Percentiles rank a stretch among this genome's conserved stretches.
These are phyloP conservation scores for Schwanniomyces pseudopolymorphus DNA, from an alignment of 805 yeast species.

Conservation along the genomic window DNA sequence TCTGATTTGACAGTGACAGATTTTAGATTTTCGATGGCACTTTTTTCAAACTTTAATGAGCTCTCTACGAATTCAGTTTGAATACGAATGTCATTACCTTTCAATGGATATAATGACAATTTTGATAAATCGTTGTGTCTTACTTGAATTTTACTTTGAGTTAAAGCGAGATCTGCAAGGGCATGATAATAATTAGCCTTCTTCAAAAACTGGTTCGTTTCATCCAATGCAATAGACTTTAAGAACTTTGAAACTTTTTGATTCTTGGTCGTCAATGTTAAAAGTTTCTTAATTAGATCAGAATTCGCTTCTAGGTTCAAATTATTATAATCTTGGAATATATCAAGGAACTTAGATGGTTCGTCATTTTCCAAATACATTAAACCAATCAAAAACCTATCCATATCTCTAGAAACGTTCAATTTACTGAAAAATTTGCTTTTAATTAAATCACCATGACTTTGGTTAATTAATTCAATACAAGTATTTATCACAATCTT, in stretches of 20 bases:
- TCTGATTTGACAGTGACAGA: slow-evolving; percentile 2
- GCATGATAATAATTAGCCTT: slow-evolving; percentile 31
- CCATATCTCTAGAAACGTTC: slow-evolving; percentile 29
- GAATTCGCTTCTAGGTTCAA: slow-evolving; percentile 14
- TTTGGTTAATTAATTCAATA: slow-evolving; percentile 26
- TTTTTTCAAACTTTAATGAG: slow-evolving; percentile 25
- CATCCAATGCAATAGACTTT: slow-evolving; percentile 15
- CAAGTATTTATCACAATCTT: slow-evolving; percentile 38
- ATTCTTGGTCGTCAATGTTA: slow-evolving; percentile 12
- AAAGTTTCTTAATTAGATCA: slow-evolving; percentile 11
- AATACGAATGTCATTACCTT: slow-evolving; percentile 1
- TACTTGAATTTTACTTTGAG: slow-evolving; percentile 11
- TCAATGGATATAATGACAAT: slow-evolving; percentile 4
- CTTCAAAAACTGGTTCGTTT: slow-evolving; percentile 6
- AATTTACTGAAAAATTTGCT: slow-evolving; percentile 39
- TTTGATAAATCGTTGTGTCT: slow-evolving; percentile 8
- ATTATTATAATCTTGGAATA: slow-evolving; percentile 21
- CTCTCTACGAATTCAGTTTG: slow-evolving; percentile 15
- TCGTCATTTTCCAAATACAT: slow-evolving; percentile 30
- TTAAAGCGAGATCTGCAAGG: slow-evolving; percentile 23
- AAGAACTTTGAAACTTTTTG: slow-evolving; percentile 19
- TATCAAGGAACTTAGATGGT: slow-evolving; percentile 18
- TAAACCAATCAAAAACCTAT: slow-evolving; percentile 33
- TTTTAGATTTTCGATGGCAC: slow-evolving; percentile 22
- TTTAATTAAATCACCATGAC: slow-evolving; percentile 42